These are phyloP conservation scores for Nannochloris sp. DNA, from an alignment of 139 green algal species.

Conservation along the genomic window DNA sequence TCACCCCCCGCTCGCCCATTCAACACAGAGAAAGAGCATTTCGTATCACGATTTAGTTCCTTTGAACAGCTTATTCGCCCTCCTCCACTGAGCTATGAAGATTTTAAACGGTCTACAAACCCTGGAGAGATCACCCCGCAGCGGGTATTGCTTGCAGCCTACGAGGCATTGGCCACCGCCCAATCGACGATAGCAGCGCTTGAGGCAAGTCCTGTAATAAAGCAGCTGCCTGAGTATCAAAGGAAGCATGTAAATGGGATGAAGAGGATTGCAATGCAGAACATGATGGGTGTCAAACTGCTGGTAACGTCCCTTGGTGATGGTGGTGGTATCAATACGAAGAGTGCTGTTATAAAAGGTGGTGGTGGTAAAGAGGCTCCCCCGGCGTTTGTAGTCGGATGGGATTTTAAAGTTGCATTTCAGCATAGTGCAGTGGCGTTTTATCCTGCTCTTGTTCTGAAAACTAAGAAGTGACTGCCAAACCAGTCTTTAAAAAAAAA, in stretches of 20 bases:
- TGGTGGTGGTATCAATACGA: not conserved
- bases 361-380: not conserved
- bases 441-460: conserved; percentile 10
- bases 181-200: not conserved
- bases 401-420: conserved; percentile 15
- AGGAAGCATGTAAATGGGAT: conserved; percentile 9
- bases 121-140: not conserved
- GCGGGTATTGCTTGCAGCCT: not conserved
- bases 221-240: conserved; percentile 4
- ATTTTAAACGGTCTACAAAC: conserved; percentile 23
- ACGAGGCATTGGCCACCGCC: not conserved
- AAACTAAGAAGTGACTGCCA: no score
- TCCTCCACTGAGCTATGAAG: conserved; percentile 24
- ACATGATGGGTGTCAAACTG: conserved; percentile 13
- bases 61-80: conserved; percentile 39
- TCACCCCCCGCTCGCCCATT: conserved; percentile 22
- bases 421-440: not conserved
- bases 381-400: not conserved
- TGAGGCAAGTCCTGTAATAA: not conserved
- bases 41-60: conserved; percentile 59
- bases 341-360: not conserved
- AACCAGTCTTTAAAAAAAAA: no score
- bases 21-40: conserved; percentile 51
- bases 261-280: conserved; percentile 10
- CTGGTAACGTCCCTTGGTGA: not conserved